phyloP scores from a whole-genome alignment of 495 filamentous ascomycete genomes.

The Bacidia rubella region DNA sequence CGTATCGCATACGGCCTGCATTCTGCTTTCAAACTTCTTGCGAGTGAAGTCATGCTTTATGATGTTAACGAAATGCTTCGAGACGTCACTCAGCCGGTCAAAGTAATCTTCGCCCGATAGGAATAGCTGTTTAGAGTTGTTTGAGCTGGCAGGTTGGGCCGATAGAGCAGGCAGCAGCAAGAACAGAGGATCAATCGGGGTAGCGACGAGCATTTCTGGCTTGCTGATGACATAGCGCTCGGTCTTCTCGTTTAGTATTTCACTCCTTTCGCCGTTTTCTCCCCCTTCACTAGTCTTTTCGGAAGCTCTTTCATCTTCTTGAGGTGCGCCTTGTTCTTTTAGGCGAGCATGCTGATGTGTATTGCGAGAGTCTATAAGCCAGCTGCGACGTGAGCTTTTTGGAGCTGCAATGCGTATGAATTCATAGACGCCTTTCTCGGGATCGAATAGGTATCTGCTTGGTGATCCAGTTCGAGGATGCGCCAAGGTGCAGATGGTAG shows the following conservation, averaged over 20 bases:
- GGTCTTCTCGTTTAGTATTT: background rate
- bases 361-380: conserved; percentile 33
- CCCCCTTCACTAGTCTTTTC: background rate
- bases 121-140: conserved; percentile 46
- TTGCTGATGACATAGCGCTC: conserved; percentile 39
- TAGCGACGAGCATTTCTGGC: conserved; percentile 65
- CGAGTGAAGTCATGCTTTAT: conserved; percentile 36
- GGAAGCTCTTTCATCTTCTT: background rate
- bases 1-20: conserved; percentile 58
- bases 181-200: conserved; percentile 73
- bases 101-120: conserved; percentile 70
- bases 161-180: conserved; percentile 59
- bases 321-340: background rate
- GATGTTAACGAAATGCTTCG: conserved; percentile 43
- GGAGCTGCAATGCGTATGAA: conserved; percentile 65
- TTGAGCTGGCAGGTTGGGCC: conserved; percentile 26
- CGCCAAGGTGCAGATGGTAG: conserved; percentile 62
- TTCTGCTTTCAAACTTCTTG: conserved; percentile 32
- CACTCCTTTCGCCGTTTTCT: background rate
- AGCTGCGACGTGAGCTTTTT: conserved; percentile 46
- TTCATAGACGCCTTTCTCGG: conserved; percentile 68
- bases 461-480: conserved; percentile 56
- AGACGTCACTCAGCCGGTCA: conserved; percentile 45
- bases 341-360: background rate
- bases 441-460: conserved; percentile 68